Evolutionary conservation across 1,284 basidiomycete genomes (phyloP), one percentile per base, ranked within the genome.

Genomic region (Sphagnurus paluster): DNA sequence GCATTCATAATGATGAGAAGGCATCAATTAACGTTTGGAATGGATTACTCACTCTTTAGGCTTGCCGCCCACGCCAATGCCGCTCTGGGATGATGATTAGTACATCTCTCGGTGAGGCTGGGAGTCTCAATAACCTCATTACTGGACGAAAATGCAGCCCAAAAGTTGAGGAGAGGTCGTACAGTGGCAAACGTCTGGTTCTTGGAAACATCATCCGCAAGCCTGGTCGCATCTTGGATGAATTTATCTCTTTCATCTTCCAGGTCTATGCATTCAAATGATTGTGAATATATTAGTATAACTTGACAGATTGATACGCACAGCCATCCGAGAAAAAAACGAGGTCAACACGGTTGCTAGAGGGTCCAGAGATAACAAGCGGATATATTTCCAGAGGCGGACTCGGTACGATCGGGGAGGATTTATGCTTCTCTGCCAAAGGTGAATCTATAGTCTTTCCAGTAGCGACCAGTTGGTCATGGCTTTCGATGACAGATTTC

Each of bases 291-390:
- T n/a, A n/a, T n/a, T n/a, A n/a, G n/a, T n/a, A n/a, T n/a, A 16
- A 13, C 20, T 25, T 23, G 20, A 13, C 34, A 28, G 34, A 38
- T 14, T 28, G n/a, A n/a, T 17, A 75, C 87, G 58, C 62, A 92
- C 90, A 92, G 23, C 90, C 90, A 56, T 93, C 90, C 0, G 81
- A 74, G 62, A 93, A 91, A 69, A 92, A 91, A 7, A 87, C 81
- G 7, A 92, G 67, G 62, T 91, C 82, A 10, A 91, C 77, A 10
- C 87, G 75, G 55, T 91, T 89, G 28, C 60, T 59, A 11, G 77
- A 73, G 2, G 74, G 65, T 0, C 89, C 89, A 23, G 84, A 84
- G 4, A 79, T 66, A 17, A 82, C 69, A 10, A 93, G 69, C 24
- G 80, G 76, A 10, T 74, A 54, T 8, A 90, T 60, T 46, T 82